Evolutionary conservation across 208 protist genomes (phyloP), one percentile per base, ranked within the genome.

Genomic region (Herpetomonas samuelpessoai): DNA sequence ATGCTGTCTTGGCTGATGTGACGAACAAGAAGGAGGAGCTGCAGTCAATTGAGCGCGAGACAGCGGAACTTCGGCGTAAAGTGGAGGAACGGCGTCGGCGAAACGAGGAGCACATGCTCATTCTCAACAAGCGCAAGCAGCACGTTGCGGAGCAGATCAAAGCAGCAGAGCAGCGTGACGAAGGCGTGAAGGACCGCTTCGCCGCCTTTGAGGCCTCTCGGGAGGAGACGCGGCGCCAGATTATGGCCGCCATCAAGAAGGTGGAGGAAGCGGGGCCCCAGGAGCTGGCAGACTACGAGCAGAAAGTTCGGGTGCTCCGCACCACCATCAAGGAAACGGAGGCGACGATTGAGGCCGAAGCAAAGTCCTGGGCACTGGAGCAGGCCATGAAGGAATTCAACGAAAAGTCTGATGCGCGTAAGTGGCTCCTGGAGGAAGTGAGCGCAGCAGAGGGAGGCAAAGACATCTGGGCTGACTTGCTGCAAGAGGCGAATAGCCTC

Each of bases 361-460:
- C 74, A 22, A 90, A 88, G 65, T 83, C 82, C n/a, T 91, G 81
- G 83, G 81, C 74, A 3, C 58, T 91, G 2, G 85, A 95, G 57
- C 54, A 72, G 31, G 88, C 83, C 9, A 79, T 88, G 72, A 68
- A 71, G 27, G 73, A 76, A 51, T 92, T 76, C 73, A 86, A 85
- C 27, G 66, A 74, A 28, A 91, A 81, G 59, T 81, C 67, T 6
- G 74, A 84, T 35, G 65, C 79, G 10, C 79, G 73, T 21, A 85
- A 85, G 61, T 74, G 56, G 46, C 19, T 92, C 0, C 50, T 63
- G 1, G 83, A 91, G 30, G 88, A 95, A 46, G 71, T 80, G 1
- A 64, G 29, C 0, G 65, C 74, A 0, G 71, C 88, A n/a, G 82
- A 85, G 63, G 68, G 65, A 3, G 76, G 75, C 12, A 92, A 92